Base-by-base conservation (phyloP, 805 yeast genomes). In the Saturnispora silvae region DNA sequence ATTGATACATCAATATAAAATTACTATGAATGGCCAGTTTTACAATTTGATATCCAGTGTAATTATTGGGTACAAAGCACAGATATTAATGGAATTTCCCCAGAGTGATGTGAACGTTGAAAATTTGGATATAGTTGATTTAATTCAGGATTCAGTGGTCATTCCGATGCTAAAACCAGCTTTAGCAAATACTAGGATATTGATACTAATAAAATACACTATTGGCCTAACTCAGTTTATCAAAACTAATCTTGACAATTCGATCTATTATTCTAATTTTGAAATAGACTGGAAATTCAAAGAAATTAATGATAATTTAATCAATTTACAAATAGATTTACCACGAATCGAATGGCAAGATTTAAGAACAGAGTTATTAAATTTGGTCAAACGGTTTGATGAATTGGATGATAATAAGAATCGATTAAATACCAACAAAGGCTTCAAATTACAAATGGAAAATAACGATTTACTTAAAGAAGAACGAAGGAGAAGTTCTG, bases 401-500 rank as follows among this genome's bases (percentile, higher is more conserved):
- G 39, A 29, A 20, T 30, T 36, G 14, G 31, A 23, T 13, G 22
- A 14, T 15, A 30, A 24, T 6, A 31, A 36, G 22, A 36, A 30
- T 11, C 15, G 5, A 29, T n/a, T n/a, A n/a, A n/a, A n/a, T n/a
- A n/a, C n/a, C n/a, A n/a, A n/a, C n/a, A n/a, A n/a, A n/a, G n/a
- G n/a, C n/a, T n/a, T n/a, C n/a, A n/a, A n/a, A n/a, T n/a, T n/a
- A n/a, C n/a, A n/a, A n/a, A n/a, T n/a, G n/a, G n/a, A n/a, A n/a
- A n/a, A n/a, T n/a, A n/a, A n/a, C n/a, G n/a, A n/a, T n/a, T n/a
- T n/a, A n/a, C n/a, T n/a, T n/a, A n/a, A n/a, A n/a, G 41, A 47
- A 17, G 45, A 44, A 23, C 40, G 60, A 28, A 41, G 47, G 18
- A 52, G 58, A 34, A 56, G 57, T n/a, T n/a, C n/a, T 40, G 61